Base-by-base conservation (phyloP, 768 basidiomycete species). In the Hebeloma cylindrosporum region DNA sequence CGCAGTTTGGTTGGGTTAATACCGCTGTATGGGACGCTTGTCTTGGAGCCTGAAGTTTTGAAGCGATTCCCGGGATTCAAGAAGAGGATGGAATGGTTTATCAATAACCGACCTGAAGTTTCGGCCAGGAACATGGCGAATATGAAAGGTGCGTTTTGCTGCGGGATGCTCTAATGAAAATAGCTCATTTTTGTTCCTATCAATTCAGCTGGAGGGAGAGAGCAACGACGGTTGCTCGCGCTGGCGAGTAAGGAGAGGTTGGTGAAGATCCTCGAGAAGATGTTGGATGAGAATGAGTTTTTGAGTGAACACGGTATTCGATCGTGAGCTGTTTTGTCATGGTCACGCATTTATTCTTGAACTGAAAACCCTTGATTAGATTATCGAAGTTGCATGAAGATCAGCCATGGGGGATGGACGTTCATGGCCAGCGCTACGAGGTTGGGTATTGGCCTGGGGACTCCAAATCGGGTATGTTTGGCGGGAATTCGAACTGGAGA, bases 361-460 rank as follows among this genome's bases (percentile, higher is more conserved):
- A 20, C 9, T n/a, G n/a, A 11, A 18, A 37, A 8, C 8, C 4
- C 28, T 32, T n/a, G 32, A 29, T 8, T 50, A 94, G 93, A 3
- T 65, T 98, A 58, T 97, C 95, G 0, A 88, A 93, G 61, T 65
- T 77, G 52, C 96, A 99, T 68, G 82, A 93, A 65, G 85, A 93
- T 8, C 75, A 88, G 47, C 96, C 96, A 3, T 99, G 91, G 89
- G 87, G 86, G 5, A 96, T 97, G 79, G 73, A 91, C 50, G 95
- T 96, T 36, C 82, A 96, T 49, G 94, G 93, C 11, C 81, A 97
- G 55, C 78, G 84, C 30, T 90, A 96, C 61, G 89, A 93, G 59
- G 91, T 98, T 22, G 79, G 80, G 25, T 99, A 98, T 67, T 98
- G 96, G 96, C 95, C 96, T 1, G 96, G 94, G 7, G 96, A 99